phyloP scores from a whole-genome alignment of 2,329 filamentous ascomycete species.

The Cercospora citrullina region DNA sequence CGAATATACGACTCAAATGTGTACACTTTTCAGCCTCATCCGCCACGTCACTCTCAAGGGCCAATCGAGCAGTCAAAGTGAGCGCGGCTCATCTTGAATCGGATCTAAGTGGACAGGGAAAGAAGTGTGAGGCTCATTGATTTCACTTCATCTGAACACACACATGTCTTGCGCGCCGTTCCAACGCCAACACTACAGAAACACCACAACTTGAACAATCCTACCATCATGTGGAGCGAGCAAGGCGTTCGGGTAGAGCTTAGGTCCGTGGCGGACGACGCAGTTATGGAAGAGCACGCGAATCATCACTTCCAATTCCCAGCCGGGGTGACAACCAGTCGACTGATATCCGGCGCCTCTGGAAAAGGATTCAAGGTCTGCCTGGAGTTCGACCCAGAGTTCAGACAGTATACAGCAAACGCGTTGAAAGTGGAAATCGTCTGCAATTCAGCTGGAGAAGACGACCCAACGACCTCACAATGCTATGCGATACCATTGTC shows the following conservation, averaged over 20 bases:
- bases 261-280: background rate
- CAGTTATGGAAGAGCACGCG: background rate
- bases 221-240: background rate
- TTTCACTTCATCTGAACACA: background rate
- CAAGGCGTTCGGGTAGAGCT: background rate
- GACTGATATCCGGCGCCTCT: background rate
- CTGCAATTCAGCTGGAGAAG: background rate
- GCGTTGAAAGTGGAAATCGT: background rate
- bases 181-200: background rate
- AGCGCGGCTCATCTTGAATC: background rate
- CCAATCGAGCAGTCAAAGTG: background rate
- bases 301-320: background rate
- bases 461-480: background rate
- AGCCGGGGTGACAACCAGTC: background rate
- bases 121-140: background rate
- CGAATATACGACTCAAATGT: background rate
- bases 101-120: background rate
- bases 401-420: background rate
- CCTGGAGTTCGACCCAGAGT: background rate
- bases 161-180: background rate
- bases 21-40: background rate
- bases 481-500: background rate
- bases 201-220: background rate
- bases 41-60: background rate
- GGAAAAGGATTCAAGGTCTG: background rate